These are phyloP conservation scores for Conticribra guillardii DNA, from an alignment of 108 stramenopile genomes.

Conservation along the genomic window DNA sequence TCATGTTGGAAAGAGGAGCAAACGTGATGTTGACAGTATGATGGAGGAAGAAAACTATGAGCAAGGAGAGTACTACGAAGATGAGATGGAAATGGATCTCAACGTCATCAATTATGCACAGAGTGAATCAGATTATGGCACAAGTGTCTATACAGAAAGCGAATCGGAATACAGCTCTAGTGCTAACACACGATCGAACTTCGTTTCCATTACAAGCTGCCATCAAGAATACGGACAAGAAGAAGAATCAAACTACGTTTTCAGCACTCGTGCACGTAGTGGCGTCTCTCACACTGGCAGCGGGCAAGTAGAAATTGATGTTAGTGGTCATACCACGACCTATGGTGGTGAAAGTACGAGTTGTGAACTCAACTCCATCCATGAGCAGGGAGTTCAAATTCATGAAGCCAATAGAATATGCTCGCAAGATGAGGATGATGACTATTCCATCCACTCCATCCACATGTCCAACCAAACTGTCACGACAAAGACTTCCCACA, in stretches of 20 bases:
- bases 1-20: background rate
- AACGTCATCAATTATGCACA: background rate
- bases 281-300: background rate
- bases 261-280: background rate
- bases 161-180: background rate
- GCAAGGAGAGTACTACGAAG: background rate
- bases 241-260: background rate
- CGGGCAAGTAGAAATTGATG: too few species aligned
- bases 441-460: constrained; percentile 10
- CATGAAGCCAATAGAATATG: background rate
- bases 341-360: background rate
- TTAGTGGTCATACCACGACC: too few species aligned
- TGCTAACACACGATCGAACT: background rate
- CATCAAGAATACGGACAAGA: background rate
- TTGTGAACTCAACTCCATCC: background rate
- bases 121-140: background rate
- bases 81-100: background rate
- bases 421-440: constrained; percentile 3
- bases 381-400: background rate
- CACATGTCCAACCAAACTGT: background rate
- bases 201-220: background rate
- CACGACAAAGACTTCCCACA: background rate
- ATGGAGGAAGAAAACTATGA: background rate
- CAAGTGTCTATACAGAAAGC: background rate
- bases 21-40: background rate